A percentile compares a stretch with the other conserved stretches of the same genome.
Evolutionary conservation across 2,329 filamentous ascomycete genomes (phyloP).

Genomic region (Metarhizium anisopliae): DNA sequence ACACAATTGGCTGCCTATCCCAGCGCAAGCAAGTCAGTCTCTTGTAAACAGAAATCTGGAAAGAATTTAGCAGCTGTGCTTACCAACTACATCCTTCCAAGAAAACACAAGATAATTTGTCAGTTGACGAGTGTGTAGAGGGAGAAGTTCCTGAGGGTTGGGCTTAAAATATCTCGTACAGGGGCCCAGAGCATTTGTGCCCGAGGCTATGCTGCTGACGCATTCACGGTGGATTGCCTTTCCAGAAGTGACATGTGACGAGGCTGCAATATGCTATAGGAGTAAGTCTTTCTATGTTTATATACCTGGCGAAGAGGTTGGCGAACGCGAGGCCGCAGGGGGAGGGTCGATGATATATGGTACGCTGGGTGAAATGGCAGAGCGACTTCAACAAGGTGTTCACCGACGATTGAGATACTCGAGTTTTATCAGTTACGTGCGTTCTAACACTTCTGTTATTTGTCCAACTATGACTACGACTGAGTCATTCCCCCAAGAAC

Average conservation of each 20-base stretch:
- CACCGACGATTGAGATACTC: too few relatives aligned
- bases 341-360: conserved; percentile 23
- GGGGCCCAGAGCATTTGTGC: conserved; percentile 14
- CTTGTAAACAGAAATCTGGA: conserved; percentile 7
- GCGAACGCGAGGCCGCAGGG: conserved; percentile 19
- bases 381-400: too few relatives aligned
- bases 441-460: too few relatives aligned
- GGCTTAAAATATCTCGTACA: conserved; percentile 22
- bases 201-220: conserved; percentile 21
- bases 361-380: conserved; percentile 15
- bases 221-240: conserved; percentile 20
- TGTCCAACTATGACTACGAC: too few relatives aligned
- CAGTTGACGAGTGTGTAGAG: conserved; percentile 10
- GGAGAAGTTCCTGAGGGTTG: conserved; percentile 18
- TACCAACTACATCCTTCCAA: not conserved
- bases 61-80: not conserved
- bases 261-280: conserved; percentile 25
- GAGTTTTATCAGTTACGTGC: too few relatives aligned
- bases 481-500: too few relatives aligned
- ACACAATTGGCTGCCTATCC: not conserved
- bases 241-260: conserved; percentile 17
- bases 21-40: not conserved
- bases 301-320: conserved; percentile 25
- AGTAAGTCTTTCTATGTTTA: conserved; percentile 21
- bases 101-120: not conserved